phyloP scores from a whole-genome alignment of 495 filamentous ascomycete genomes.

The Podospora appendiculata region DNA sequence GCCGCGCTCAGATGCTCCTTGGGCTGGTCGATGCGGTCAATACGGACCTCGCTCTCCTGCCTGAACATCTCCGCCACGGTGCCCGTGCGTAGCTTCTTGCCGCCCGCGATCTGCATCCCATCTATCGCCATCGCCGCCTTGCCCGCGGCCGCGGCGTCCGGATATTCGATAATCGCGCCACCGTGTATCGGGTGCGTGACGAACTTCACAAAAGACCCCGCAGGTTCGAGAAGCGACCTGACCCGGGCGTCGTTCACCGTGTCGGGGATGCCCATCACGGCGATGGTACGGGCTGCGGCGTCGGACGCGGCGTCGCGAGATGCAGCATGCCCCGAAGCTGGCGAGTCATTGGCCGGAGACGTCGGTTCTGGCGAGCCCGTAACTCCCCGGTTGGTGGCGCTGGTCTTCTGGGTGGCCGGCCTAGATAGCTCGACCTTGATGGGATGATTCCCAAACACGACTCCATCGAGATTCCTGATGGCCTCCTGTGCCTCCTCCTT shows the following conservation, averaged over 20 bases:
- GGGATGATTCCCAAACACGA: slow-evolving; percentile 58
- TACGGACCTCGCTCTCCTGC: slow-evolving; percentile 45
- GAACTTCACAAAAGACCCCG: slow-evolving; percentile 56
- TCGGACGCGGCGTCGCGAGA: slow-evolving; percentile 20
- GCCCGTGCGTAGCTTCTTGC: slow-evolving; percentile 60
- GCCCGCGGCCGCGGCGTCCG: slow-evolving; percentile 59
- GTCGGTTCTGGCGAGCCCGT: slow-evolving; percentile 1
- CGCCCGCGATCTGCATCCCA: slow-evolving; percentile 57
- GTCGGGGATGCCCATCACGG: slow-evolving; percentile 60
- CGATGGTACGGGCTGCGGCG: slow-evolving; percentile 48
- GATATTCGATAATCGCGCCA: slow-evolving; percentile 84
- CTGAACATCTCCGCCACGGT: slow-evolving; percentile 60
- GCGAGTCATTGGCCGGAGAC: slow-evolving; percentile 18
- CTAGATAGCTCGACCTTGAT: slow-evolving; percentile 61
- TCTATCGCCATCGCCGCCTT: slow-evolving; percentile 70
- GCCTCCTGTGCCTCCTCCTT: slow-evolving; percentile 64
- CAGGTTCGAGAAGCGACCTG: slow-evolving; percentile 53
- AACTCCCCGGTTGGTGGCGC: slow-evolving; percentile 20
- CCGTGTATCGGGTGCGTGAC: slow-evolving; percentile 67
- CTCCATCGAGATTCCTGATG: slow-evolving; percentile 61
- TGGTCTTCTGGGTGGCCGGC: slow-evolving; percentile 34
- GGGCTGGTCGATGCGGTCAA: slow-evolving; percentile 41
- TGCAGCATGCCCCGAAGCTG: slow-evolving; percentile 15
- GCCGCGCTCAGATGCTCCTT: slow-evolving; percentile 24
- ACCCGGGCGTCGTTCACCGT: slow-evolving; percentile 66